Evolutionary conservation across 177 flowering plant species (phyloP).

Genomic region (Telopea speciosissima): DNA sequence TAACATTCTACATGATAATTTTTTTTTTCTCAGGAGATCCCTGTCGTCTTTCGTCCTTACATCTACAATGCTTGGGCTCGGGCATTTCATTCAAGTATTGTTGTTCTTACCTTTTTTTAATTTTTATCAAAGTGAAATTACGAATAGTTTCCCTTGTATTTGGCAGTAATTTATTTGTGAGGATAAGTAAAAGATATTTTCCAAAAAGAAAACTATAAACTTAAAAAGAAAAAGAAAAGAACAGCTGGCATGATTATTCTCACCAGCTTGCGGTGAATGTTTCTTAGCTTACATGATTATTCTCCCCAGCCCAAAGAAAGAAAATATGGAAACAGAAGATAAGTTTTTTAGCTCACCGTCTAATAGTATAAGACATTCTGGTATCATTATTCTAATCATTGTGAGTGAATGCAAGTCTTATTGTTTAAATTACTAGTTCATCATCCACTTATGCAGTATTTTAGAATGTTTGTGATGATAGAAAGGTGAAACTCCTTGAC

Average conservation of each 20-base stretch:
- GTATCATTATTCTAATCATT: too few relatives aligned
- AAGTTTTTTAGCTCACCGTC: too few relatives aligned
- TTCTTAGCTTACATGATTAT: background rate
- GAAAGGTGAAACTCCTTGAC: background rate
- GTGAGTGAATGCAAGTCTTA: too few relatives aligned
- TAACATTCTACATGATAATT: background rate
- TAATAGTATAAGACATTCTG: too few relatives aligned
- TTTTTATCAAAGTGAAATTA: background rate
- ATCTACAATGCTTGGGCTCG: slow-evolving; percentile 87
- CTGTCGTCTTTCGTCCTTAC: slow-evolving; percentile 71
- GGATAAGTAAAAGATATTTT: background rate
- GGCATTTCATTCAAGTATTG: slow-evolving; percentile 93
- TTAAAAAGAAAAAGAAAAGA: background rate
- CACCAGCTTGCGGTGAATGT: background rate
- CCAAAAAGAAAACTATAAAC: background rate
- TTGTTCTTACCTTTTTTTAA: slow-evolving; percentile 1
- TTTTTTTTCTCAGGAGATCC: slow-evolving; percentile 52
- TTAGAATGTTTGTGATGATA: background rate
- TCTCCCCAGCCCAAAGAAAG: too few relatives aligned
- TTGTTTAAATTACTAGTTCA: too few relatives aligned
- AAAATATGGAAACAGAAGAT: too few relatives aligned
- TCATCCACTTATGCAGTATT: too few relatives aligned
- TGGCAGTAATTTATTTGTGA: background rate
- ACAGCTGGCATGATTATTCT: background rate
- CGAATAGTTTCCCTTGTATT: background rate